phyloP scores from a whole-genome alignment of 2,329 filamentous ascomycete genomes.

The Tolypocladium tundrense region DNA sequence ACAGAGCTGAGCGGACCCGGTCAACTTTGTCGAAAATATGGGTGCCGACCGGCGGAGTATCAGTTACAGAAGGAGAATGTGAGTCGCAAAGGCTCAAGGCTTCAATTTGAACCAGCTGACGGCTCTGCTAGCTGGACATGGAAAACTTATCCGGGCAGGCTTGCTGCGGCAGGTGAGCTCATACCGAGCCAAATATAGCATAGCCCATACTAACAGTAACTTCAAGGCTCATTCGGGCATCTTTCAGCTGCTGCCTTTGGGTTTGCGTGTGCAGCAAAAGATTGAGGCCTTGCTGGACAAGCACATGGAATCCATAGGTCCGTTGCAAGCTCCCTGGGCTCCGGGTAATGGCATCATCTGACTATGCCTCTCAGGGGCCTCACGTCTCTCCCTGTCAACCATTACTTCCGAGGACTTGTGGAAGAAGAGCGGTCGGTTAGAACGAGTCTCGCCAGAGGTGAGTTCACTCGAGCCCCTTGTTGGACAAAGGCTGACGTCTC shows the following conservation, averaged over 20 bases:
- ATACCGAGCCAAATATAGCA: neutral
- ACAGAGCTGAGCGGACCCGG: constrained; percentile 23
- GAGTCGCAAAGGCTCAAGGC: constrained; percentile 9
- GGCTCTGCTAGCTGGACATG: constrained; percentile 44
- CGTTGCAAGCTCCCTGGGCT: constrained; percentile 4
- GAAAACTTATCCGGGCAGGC: constrained; percentile 58
- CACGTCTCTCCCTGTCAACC: constrained; percentile 72
- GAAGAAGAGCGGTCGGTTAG: constrained; percentile 73
- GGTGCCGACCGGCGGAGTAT: constrained; percentile 64
- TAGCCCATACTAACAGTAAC: neutral
- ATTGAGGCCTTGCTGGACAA: constrained; percentile 77
- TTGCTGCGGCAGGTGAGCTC: constrained; percentile 58
- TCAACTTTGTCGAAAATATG: constrained; percentile 60
- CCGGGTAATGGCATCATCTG: neutral
- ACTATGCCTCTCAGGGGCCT: constrained; percentile 48
- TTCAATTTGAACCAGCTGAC: neutral
- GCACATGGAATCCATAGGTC: constrained; percentile 71
- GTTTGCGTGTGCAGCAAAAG: constrained; percentile 79
- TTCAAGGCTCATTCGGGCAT: constrained; percentile 71
- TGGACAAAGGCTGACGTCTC: constrained; percentile 8
- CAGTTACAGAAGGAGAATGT: constrained; percentile 46
- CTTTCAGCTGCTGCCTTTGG: constrained; percentile 85
- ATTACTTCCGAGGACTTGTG: constrained; percentile 80
- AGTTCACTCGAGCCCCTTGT: neutral
- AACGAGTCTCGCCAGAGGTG: constrained; percentile 63